Base-by-base conservation (phyloP, 192 early-diverging fungal species). In the Backusella circina region DNA sequence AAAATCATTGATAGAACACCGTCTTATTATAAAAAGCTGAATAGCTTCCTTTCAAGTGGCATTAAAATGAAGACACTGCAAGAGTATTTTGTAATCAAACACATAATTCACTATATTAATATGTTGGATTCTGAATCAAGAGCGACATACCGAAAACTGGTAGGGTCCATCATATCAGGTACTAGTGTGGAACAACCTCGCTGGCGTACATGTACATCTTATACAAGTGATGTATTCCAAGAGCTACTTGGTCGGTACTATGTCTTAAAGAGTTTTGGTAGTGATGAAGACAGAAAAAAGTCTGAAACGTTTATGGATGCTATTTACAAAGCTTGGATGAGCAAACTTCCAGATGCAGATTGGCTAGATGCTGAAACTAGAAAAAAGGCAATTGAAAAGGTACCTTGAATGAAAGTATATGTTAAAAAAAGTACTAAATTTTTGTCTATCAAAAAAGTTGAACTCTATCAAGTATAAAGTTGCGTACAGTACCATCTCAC, bases 401-500 rank as follows among this genome's bases (percentile, higher is more conserved):
- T 92, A 0, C n/a, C n/a, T n/a, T n/a, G n/a, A n/a, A n/a, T n/a
- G n/a, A n/a, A n/a, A n/a, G n/a, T n/a, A n/a, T n/a, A n/a, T n/a
- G n/a, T n/a, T n/a, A n/a, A n/a, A n/a, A n/a, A n/a, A n/a, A n/a
- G n/a, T n/a, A n/a, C n/a, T n/a, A n/a, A n/a, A n/a, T n/a, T n/a
- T n/a, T n/a, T n/a, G n/a, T n/a, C n/a, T n/a, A n/a, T n/a, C n/a
- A n/a, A n/a, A n/a, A n/a, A n/a, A n/a, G n/a, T n/a, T n/a, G n/a
- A 80, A 86, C 73, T 70, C 82, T 23, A 86, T 93, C 47, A 71
- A 83, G 23, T 78, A 86, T 67, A 88, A 90, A 75, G 84, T 93
- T 65, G 93, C 88, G 3, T 93, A 89, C 66, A 90, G 87, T 8
- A 79, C 83, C 21, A 83, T 87, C 70, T 83, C 91, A 1, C 84